Percentiles rank a stretch among this genome's conserved stretches.
Evolutionary conservation across 140 eudicot species (phyloP).

Genomic region (Bidens hawaiensis): DNA sequence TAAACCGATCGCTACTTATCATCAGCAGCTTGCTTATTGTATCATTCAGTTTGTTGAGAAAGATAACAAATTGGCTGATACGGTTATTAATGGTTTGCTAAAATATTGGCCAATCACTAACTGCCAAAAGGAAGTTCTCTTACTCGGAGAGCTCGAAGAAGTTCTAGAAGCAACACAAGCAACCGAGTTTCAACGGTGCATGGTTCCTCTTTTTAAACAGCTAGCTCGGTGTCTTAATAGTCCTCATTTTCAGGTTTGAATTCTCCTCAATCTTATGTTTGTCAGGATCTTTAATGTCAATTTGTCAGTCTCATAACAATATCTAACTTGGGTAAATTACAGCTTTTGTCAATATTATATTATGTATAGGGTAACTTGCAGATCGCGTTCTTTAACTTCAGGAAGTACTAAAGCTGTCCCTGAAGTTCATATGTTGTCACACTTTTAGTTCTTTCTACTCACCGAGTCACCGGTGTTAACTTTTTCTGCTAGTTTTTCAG

Average conservation of each 20-base stretch:
- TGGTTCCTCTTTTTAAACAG: constrained; percentile 78
- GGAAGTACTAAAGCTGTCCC: too few relatives aligned
- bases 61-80: constrained; percentile 67
- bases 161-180: constrained; percentile 73
- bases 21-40: constrained; percentile 83
- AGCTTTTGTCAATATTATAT: too few relatives aligned
- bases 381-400: too few relatives aligned
- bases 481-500: too few relatives aligned
- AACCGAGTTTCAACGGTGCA: constrained; percentile 66
- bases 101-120: constrained; percentile 84
- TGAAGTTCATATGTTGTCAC: too few relatives aligned
- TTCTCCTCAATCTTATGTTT: neutral
- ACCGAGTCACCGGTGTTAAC: too few relatives aligned
- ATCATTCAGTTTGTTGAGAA: constrained; percentile 80
- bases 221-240: constrained; percentile 67
- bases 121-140: constrained; percentile 82
- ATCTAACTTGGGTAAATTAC: too few relatives aligned
- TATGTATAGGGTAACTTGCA: too few relatives aligned
- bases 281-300: neutral
- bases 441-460: too few relatives aligned
- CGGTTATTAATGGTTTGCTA: constrained; percentile 66
- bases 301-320: too few relatives aligned
- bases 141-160: constrained; percentile 84
- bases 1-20: constrained; percentile 54
- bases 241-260: constrained; percentile 76